These are phyloP conservation scores for Mesotaenium endlicherianum DNA, from an alignment of 139 green algal genomes.

Conservation along the genomic window DNA sequence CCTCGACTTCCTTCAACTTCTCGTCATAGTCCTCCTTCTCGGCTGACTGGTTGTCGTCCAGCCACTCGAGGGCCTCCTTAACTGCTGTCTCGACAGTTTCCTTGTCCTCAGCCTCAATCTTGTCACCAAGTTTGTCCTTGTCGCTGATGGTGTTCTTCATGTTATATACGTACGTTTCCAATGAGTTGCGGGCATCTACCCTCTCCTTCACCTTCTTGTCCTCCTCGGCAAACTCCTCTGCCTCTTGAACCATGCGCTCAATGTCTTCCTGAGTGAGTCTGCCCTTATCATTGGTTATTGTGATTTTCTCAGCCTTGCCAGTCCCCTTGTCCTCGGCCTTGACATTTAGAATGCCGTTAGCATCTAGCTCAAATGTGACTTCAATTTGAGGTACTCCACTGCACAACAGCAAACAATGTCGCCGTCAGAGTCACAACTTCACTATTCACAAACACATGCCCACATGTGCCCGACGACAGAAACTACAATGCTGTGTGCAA, in stretches of 20 bases:
- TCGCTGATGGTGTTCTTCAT: constrained; percentile 73
- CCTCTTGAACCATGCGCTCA: constrained; percentile 64
- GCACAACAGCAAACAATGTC: background rate
- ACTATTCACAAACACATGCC: no score
- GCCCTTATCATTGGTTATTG: constrained; percentile 74
- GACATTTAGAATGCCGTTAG: constrained; percentile 68
- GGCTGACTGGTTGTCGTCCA: constrained; percentile 80
- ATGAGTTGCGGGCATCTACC: constrained; percentile 72
- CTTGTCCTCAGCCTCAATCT: constrained; percentile 85
- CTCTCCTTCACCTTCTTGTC: constrained; percentile 60
- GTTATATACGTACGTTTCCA: constrained; percentile 81
- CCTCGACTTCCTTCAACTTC: constrained; percentile 94
- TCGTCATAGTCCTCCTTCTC: constrained; percentile 92
- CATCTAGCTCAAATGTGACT: constrained; percentile 67
- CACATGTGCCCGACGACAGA: no score
- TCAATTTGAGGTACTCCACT: constrained; percentile 63
- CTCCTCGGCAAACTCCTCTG: constrained; percentile 66
- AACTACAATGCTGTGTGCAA: no score
- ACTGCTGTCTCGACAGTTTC: constrained; percentile 78
- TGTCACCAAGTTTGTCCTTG: constrained; percentile 80
- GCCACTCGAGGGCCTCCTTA: constrained; percentile 88
- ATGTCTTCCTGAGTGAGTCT: constrained; percentile 63
- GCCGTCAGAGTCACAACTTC: background rate
- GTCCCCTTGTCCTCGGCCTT: constrained; percentile 67
- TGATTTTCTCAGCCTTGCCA: constrained; percentile 80